These are phyloP conservation scores for Kuraishia hungarica DNA, from an alignment of 805 yeast genomes.

Conservation along the genomic window DNA sequence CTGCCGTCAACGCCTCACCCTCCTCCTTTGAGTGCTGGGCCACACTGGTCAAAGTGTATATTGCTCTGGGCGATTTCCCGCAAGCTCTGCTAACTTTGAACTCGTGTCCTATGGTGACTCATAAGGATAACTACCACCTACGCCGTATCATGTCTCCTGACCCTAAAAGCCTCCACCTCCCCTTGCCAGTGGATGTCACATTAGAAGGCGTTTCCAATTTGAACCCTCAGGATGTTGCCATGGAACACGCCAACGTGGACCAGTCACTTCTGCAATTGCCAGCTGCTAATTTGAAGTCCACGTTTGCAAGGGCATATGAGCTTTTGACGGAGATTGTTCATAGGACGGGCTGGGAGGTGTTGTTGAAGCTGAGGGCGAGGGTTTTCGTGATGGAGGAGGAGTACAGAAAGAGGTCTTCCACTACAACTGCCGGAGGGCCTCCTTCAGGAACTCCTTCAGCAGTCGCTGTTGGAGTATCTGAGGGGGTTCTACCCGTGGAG, in stretches of 20 bases:
- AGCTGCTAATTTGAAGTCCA: conserved; percentile 56
- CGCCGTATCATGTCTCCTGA: conserved; percentile 50
- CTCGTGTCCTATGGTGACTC: conserved; percentile 76
- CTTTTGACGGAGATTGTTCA: conserved; percentile 59
- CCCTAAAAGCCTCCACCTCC: conserved; percentile 55
- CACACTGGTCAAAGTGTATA: conserved; percentile 52
- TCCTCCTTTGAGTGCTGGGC: conserved; percentile 75
- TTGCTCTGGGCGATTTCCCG: conserved; percentile 56
- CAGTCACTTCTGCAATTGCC: conserved; percentile 55
- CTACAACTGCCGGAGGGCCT: conserved; percentile 13
- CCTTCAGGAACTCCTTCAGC: too few relatives aligned
- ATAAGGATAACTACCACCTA: conserved; percentile 56
- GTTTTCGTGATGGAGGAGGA: conserved; percentile 67
- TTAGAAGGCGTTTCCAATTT: conserved; percentile 60
- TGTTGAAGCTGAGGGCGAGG: conserved; percentile 48
- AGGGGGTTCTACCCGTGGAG: too few relatives aligned
- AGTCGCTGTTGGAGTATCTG: too few relatives aligned
- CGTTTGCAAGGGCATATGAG: conserved; percentile 49
- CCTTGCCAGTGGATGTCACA: conserved; percentile 68
- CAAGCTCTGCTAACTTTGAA: conserved; percentile 65
- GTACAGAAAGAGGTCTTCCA: conserved; percentile 31
- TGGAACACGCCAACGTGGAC: conserved; percentile 60
- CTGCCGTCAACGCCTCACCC: conserved; percentile 65
- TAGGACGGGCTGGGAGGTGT: conserved; percentile 64
- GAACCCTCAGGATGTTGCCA: conserved; percentile 54